Conservation (phyloP, 495 filamentous ascomycete species). For the Friedmanniomyces simplex region DNA sequence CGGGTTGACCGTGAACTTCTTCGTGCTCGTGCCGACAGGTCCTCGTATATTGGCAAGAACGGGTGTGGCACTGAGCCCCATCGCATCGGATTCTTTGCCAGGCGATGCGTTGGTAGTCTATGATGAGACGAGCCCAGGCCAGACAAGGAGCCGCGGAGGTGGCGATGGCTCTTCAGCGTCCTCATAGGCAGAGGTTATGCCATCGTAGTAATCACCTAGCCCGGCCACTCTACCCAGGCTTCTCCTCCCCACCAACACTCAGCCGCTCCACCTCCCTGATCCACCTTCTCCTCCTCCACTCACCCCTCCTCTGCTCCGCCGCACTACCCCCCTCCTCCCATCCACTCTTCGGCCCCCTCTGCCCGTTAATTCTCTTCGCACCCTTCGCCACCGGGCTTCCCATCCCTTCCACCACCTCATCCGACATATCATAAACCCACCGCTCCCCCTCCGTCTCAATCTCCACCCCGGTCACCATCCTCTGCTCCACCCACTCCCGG, state of each 20-base stretch:
- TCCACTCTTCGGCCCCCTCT: slow-evolving; percentile 17
- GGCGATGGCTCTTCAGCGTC: too few species aligned
- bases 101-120: too few species aligned
- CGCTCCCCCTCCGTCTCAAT: slow-evolving; percentile 90
- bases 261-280: slow-evolving; percentile 30
- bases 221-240: neutral
- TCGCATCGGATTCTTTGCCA: too few species aligned
- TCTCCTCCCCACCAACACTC: neutral
- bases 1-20: too few species aligned
- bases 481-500: slow-evolving; percentile 89
- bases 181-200: too few species aligned
- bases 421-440: slow-evolving; percentile 81
- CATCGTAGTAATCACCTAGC: too few species aligned
- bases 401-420: slow-evolving; percentile 26
- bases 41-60: too few species aligned
- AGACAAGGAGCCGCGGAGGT: too few species aligned
- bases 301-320: slow-evolving; percentile 20
- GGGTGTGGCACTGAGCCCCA: too few species aligned
- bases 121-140: too few species aligned
- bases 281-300: slow-evolving; percentile 35
- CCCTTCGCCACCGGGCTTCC: slow-evolving; percentile 7
- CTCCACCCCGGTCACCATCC: slow-evolving; percentile 90
- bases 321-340: slow-evolving; percentile 27
- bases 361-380: too few species aligned
- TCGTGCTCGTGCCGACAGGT: too few species aligned